A percentile compares a stretch with the other conserved stretches of the same genome.
These are phyloP conservation scores for Phialophora expanda DNA, from an alignment of 2,329 filamentous ascomycete species.

Conservation along the genomic window DNA sequence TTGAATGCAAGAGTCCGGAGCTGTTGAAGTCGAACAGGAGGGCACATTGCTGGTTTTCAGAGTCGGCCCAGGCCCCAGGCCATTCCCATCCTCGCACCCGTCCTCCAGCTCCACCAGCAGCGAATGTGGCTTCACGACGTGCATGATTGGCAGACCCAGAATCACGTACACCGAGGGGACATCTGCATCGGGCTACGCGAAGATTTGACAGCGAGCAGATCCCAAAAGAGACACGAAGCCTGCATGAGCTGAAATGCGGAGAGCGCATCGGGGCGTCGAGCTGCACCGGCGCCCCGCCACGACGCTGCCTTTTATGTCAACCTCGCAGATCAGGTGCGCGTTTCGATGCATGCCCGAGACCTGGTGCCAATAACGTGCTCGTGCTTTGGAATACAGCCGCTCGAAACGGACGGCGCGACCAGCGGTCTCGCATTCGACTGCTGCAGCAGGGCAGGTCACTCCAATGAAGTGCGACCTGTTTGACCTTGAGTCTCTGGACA, in stretches of 20 bases:
- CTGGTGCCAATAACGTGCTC: background rate
- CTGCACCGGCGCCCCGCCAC: no score
- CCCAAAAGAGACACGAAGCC: background rate
- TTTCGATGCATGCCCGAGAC: background rate
- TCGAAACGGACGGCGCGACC: background rate
- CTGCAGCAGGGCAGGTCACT: background rate
- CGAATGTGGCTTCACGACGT: background rate
- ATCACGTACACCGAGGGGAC: background rate
- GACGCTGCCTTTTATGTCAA: no score
- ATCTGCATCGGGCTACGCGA: background rate
- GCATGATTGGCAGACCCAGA: background rate
- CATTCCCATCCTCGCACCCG: background rate
- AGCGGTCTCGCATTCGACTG: background rate
- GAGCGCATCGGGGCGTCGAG: background rate
- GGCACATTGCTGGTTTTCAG: background rate
- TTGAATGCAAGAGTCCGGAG: no score
- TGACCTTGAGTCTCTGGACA: no score
- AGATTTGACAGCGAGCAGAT: background rate
- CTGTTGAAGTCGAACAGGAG: no score
- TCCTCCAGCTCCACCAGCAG: background rate
- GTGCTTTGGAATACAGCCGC: background rate
- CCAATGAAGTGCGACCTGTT: no score
- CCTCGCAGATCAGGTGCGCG: no score
- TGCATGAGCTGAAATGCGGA: constrained; percentile 1
- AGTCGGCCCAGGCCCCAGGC: background rate